phyloP scores from a whole-genome alignment of 1,284 basidiomycete species.

The Tilletia setariae region DNA sequence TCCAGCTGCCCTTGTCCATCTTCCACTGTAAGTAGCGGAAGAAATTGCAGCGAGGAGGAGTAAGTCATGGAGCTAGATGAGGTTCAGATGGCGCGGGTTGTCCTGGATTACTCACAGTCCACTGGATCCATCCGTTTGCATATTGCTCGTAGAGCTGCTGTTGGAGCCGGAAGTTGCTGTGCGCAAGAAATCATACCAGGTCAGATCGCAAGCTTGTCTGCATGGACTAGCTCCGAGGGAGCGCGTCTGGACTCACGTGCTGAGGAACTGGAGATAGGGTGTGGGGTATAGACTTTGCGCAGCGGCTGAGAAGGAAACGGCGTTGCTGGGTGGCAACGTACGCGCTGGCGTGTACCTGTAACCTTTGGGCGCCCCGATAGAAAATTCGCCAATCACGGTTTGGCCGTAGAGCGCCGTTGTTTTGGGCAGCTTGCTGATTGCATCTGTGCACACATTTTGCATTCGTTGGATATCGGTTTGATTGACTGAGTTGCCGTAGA shows the following conservation, averaged over 20 bases:
- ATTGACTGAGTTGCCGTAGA: not conserved
- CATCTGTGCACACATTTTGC: not conserved
- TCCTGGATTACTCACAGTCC: constrained; percentile 13
- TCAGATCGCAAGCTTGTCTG: not conserved
- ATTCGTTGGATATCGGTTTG: not conserved
- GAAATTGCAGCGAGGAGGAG: not conserved
- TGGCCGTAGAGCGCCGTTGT: constrained; percentile 36
- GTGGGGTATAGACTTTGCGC: not conserved
- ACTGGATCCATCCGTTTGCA: not conserved
- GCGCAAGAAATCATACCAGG: not conserved
- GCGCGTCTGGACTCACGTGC: constrained; percentile 1
- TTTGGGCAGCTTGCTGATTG: not conserved
- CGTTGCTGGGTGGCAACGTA: not conserved
- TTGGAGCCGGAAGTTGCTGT: constrained; percentile 11
- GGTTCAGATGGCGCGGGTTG: no score
- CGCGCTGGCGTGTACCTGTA: constrained; percentile 16
- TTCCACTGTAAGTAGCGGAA: constrained; percentile 7
- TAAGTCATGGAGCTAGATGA: no score
- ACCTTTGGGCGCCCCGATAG: constrained; percentile 37
- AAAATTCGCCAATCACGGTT: constrained; percentile 37
- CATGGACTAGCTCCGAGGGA: no score
- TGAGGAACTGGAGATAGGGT: constrained; percentile 14
- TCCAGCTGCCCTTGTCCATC: constrained; percentile 1
- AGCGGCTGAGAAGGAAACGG: not conserved
- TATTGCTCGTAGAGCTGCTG: constrained; percentile 13